A percentile compares a stretch with the other conserved stretches of the same genome.
phyloP scores from a whole-genome alignment of 495 filamentous ascomycete species.

The Talaromyces trachyspermus region DNA sequence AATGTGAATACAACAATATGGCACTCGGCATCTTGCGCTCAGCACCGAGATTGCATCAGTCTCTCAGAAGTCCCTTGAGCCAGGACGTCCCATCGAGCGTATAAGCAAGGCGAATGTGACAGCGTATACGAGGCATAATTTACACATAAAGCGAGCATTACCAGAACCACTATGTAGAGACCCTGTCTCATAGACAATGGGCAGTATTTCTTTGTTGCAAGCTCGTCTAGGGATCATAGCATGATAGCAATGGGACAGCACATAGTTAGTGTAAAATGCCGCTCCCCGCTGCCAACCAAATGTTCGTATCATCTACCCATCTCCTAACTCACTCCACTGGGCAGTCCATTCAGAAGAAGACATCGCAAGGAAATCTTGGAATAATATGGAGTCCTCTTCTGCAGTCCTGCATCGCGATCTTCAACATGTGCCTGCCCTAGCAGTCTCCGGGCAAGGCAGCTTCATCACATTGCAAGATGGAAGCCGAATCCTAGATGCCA shows the following conservation, averaged over 20 bases:
- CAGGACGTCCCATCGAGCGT: no score
- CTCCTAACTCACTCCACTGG: not conserved
- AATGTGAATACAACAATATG: conserved; percentile 19
- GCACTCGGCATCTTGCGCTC: conserved; percentile 22
- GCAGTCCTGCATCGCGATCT: conserved; percentile 39
- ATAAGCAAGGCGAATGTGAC: no score
- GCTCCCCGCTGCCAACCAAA: no score
- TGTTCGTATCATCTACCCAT: no score
- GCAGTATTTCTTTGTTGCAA: no score
- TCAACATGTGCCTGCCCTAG: conserved; percentile 30
- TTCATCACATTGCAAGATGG: conserved; percentile 50
- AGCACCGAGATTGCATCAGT: conserved; percentile 20
- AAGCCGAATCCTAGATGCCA: conserved; percentile 56
- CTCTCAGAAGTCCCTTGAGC: not conserved
- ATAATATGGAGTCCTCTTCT: conserved; percentile 17
- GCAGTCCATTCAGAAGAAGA: not conserved
- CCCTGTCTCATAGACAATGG: no score
- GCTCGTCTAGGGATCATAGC: no score
- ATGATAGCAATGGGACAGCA: no score
- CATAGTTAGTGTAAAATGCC: no score
- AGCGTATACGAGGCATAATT: no score
- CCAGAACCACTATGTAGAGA: no score
- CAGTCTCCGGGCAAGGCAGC: conserved; percentile 35
- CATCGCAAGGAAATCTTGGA: not conserved
- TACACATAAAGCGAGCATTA: no score